phyloP scores from a whole-genome alignment of 2,329 filamentous ascomycete species.

The Colletotrichum phormii region DNA sequence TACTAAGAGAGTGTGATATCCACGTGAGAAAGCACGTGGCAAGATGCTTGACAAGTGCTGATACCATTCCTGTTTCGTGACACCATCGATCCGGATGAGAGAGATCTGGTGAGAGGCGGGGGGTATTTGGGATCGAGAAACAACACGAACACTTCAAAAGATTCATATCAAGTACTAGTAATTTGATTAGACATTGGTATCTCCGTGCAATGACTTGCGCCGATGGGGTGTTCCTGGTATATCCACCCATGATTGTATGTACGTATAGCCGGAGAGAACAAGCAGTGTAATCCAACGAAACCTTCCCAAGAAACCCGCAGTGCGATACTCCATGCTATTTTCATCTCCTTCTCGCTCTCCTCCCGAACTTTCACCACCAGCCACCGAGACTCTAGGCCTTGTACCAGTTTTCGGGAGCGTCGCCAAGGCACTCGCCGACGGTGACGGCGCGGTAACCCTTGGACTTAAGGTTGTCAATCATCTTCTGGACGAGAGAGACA shows the following conservation, averaged over 20 bases:
- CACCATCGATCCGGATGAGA: not conserved
- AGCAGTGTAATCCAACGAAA: not conserved
- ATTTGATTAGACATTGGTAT: slow-evolving; percentile 10
- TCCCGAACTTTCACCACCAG: not conserved
- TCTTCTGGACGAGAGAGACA: slow-evolving; percentile 41
- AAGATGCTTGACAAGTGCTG: too few species aligned
- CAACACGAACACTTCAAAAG: not conserved
- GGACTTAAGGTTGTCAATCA: slow-evolving; percentile 53
- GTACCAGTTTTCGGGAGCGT: slow-evolving; percentile 63
- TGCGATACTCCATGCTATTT: not conserved
- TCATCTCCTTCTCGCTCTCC: too few species aligned
- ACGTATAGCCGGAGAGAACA: not conserved
- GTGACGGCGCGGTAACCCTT: slow-evolving; percentile 62
- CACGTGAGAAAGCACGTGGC: too few species aligned
- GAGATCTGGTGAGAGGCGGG: not conserved
- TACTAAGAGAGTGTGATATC: too few species aligned
- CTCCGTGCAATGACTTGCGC: not conserved
- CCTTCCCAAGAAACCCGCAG: too few species aligned
- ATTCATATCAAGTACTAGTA: not conserved
- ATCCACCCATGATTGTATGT: not conserved
- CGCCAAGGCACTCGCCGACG: slow-evolving; percentile 68
- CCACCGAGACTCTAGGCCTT: not conserved
- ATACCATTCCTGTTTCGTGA: too few species aligned
- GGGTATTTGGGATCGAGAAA: not conserved
- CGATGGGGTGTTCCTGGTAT: not conserved